These are phyloP conservation scores for Casuarina cunninghamiana DNA, from an alignment of 306 rosid genomes.

Conservation along the genomic window DNA sequence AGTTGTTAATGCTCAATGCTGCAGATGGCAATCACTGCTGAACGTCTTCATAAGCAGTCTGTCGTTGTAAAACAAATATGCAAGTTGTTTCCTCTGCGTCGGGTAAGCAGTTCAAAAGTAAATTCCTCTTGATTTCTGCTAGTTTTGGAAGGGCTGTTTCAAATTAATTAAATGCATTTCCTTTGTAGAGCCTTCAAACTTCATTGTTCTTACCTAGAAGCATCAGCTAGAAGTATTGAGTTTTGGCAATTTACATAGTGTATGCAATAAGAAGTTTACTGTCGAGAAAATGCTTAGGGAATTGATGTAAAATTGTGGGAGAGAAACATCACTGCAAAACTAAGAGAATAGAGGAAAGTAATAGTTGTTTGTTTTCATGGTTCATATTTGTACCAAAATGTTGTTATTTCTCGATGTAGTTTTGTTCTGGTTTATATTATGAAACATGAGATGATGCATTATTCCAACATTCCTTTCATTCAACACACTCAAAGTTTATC, in stretches of 20 bases:
- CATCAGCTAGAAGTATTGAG: neutral
- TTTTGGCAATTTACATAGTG: neutral
- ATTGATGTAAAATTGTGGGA: neutral
- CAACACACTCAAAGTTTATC: neutral
- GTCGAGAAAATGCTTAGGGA: neutral
- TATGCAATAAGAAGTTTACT: neutral
- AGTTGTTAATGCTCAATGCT: constrained; percentile 26
- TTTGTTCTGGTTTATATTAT: neutral
- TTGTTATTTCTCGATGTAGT: neutral
- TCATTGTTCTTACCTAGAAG: neutral
- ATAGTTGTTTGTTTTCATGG: constrained; percentile 14
- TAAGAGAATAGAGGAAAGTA: neutral
- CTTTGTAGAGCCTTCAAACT: neutral
- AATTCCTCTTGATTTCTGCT: constrained; percentile 19
- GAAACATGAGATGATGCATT: constrained; percentile 8
- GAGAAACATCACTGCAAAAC: neutral
- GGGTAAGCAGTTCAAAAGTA: constrained; percentile 51
- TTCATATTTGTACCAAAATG: constrained; percentile 7
- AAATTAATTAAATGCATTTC: neutral
- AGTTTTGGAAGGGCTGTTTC: neutral
- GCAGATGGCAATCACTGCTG: constrained; percentile 95
- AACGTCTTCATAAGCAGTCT: constrained; percentile 87
- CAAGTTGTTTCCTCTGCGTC: constrained; percentile 88
- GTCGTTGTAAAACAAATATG: constrained; percentile 90
- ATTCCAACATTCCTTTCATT: neutral